Evolutionary conservation across 495 filamentous ascomycete genomes (phyloP).

Genomic region (Paragyromitra xinjiangensis): DNA sequence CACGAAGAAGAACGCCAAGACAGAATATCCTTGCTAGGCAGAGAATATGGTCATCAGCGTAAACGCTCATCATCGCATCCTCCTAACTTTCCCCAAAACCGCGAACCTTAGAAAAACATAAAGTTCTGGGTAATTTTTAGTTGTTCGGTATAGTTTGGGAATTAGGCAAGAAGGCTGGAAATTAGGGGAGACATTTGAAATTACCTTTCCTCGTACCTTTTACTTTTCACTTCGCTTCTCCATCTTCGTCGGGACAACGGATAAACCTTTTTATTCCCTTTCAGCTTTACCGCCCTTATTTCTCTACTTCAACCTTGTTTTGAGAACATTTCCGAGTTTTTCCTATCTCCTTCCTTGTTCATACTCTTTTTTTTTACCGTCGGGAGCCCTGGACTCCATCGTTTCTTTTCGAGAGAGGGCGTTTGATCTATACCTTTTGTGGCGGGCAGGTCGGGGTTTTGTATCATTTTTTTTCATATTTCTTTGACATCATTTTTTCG

Average conservation of each 20-base stretch:
- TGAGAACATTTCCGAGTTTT: constrained; percentile 24
- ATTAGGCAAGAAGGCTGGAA: constrained; percentile 39
- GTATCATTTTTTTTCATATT: constrained; percentile 28
- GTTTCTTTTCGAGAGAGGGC: constrained; percentile 47
- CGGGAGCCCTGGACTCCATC: constrained; percentile 45
- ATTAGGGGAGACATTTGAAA: constrained; percentile 6
- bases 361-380: constrained; percentile 44
- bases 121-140: constrained; percentile 52
- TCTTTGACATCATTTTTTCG: constrained; percentile 32
- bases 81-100: constrained; percentile 56
- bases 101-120: constrained; percentile 53
- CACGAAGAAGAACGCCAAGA: constrained; percentile 49
- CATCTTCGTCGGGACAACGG: constrained; percentile 43
- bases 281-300: constrained; percentile 12
- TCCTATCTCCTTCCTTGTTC: constrained; percentile 36
- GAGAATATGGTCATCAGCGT: constrained; percentile 56
- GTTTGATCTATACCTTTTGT: constrained; percentile 50
- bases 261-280: constrained; percentile 42
- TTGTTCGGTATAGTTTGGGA: constrained; percentile 36
- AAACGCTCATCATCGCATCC: constrained; percentile 57
- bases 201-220: constrained; percentile 42
- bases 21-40: constrained; percentile 48
- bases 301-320: constrained; percentile 11
- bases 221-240: constrained; percentile 35
- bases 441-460: constrained; percentile 46